Evolutionary conservation across 306 rosid genomes (phyloP), one percentile per base, ranked within the genome.

Genomic region (Canavalia ensiformis): DNA sequence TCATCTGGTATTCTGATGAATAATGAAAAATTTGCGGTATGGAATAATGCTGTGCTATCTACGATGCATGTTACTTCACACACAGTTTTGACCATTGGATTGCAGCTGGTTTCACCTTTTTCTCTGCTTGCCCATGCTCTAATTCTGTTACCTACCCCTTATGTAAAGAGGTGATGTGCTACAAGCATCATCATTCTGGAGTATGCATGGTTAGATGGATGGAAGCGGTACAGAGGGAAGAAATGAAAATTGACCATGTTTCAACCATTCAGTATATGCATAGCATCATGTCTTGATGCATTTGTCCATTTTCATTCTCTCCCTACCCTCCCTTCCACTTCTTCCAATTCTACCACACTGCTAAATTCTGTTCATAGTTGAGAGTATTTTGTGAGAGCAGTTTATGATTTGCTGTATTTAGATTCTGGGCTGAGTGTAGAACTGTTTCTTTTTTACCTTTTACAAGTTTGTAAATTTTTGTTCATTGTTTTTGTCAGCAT

Each of bases 401-500:
- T 70, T 73, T 28, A 44, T 49, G 29, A 60, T 76, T 81, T 60
- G 28, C 35, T 80, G 9, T 2, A 52, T 80, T 71, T 78, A 2
- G 57, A 33, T 75, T 58, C 4, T 13, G 25, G 84, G 55, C 72
- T 49, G 31, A 74, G 29, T 30, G 1, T 12, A 30, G 58, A 79
- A 57, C 50, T 54, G 31, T 30, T 68, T 64, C 30, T 72, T 47
- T 79, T 29, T 79, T 11, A 51, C 39, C 64, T 41, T 75, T 18
- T 25, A 10, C 39, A 41, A 42, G 73, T 45, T 44, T 35, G 13
- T 75, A 30, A 58, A 58, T 72, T 62, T 18, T 7, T 74, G 13
- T 84, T 77, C 2, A 3, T 74, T 78, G 3, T 74, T 68, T 18
- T 42, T 84, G 74, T 80, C 92, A 93, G 94, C 82, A 72, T 90